Percentiles rank a stretch among this genome's conserved stretches.
These are phyloP conservation scores for Conoideocrella luteorostrata DNA, from an alignment of 2,329 filamentous ascomycete species.

Conservation along the genomic window DNA sequence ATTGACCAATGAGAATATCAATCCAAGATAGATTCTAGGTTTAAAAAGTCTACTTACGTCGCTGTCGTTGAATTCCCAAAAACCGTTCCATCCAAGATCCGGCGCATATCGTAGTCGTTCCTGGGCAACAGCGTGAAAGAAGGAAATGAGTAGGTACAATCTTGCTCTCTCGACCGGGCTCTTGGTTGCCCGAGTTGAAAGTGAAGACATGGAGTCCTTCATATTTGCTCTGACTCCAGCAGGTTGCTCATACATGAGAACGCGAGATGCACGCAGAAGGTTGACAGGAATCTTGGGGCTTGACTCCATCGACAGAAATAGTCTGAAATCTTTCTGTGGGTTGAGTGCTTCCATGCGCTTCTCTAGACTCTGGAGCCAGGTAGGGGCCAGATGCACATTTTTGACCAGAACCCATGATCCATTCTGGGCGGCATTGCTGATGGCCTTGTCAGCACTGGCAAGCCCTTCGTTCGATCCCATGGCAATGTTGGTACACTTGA, in stretches of 20 bases:
- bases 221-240: conserved; percentile 96
- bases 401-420: conserved; percentile 97
- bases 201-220: conserved; percentile 88
- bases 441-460: conserved; percentile 89
- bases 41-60: conserved; percentile 64
- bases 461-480: conserved; percentile 98
- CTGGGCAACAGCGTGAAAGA: conserved; percentile 93
- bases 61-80: conserved; percentile 99
- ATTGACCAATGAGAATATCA: conserved; percentile 9
- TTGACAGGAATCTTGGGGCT: conserved; percentile 97
- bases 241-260: conserved; percentile 97
- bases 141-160: conserved; percentile 84
- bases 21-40: neutral
- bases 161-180: conserved; percentile 85
- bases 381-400: conserved; percentile 93
- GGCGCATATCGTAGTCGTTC: conserved; percentile 92
- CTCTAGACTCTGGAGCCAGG: conserved; percentile 94
- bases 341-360: conserved; percentile 95
- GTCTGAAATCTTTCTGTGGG: conserved; percentile 83
- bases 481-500: conserved; percentile 90
- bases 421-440: conserved; percentile 82
- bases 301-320: conserved; percentile 97
- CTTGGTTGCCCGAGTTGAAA: conserved; percentile 69
- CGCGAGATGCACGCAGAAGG: conserved; percentile 81
- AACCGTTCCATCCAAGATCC: conserved; percentile 91